Evolutionary conservation across 2,329 filamentous ascomycete genomes (phyloP).

Genomic region (Mollisiaceae sp.): DNA sequence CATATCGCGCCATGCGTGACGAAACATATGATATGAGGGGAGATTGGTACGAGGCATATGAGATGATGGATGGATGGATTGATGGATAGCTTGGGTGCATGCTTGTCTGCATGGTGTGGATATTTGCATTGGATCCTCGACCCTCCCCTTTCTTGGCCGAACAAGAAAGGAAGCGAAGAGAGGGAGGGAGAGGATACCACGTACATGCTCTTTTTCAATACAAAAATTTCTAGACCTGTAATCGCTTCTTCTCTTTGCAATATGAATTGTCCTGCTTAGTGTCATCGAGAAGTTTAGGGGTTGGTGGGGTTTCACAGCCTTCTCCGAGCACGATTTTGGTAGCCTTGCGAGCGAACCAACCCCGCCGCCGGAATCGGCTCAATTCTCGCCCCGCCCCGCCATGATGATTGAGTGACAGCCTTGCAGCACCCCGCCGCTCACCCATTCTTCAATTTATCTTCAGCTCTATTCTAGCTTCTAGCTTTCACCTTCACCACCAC

Average conservation of each 20-base stretch:
- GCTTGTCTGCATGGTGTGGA: slow-evolving; percentile 26
- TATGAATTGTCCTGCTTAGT: neutral
- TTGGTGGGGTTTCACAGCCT: neutral
- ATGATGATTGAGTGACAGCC: slow-evolving; percentile 21
- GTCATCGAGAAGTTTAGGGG: neutral
- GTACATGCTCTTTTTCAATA: slow-evolving; percentile 16
- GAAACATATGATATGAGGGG: neutral
- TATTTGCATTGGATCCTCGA: slow-evolving; percentile 23
- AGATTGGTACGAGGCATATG: neutral
- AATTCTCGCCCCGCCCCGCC: slow-evolving; percentile 9
- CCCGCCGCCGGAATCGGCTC: slow-evolving; percentile 7
- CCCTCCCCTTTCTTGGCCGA: neutral
- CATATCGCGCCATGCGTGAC: neutral
- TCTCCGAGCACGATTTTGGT: neutral
- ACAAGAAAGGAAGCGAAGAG: neutral
- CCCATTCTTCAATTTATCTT: no score
- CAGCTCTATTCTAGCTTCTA: no score
- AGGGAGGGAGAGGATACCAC: slow-evolving; percentile 1
- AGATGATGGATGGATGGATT: neutral
- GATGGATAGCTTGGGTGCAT: slow-evolving; percentile 14
- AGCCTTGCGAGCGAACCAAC: slow-evolving; percentile 12
- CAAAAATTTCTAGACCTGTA: neutral
- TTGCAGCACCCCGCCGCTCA: slow-evolving; percentile 12
- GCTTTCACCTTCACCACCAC: neutral
- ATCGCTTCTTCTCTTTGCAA: neutral